Evolutionary conservation across 2,329 filamentous ascomycete species (phyloP), one percentile per base, ranked within the genome.

Genomic region (Beauveria medogensis): DNA sequence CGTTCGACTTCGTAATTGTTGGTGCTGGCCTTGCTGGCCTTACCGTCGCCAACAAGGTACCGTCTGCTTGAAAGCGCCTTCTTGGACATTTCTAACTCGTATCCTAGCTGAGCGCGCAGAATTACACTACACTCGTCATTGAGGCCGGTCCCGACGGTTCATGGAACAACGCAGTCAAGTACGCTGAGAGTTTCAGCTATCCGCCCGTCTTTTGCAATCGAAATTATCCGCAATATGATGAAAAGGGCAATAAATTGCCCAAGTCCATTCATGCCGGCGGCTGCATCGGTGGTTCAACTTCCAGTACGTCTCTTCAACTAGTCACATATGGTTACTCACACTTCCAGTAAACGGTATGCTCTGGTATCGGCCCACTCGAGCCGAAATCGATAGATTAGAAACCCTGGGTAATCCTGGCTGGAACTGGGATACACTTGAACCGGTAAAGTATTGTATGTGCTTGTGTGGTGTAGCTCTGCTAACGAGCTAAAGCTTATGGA

Each of bases 1-100:
- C 34, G 64, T 67, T 63, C 18, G 71, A 73, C 57, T 73, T 74
- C 1, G 65, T 75, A 6, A 66, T 77, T n/a, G 64, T 77, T 7
- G 75, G 75, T 10, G 75, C 72, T 8, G 75, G 75, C 1, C 65
- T 77, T 7, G 67, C 68, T 18, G 75, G 76, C 14, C 69, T 77
- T 1, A 62, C 60, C 1, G 62, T 63, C 10, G 63, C 55, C 20
- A 65, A 64, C 34, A 65, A 65, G 60, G 63, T 60, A 48, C n/a
- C 56, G 30, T 14, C 5, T 9, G 5, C 3, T 26, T 5, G 5
- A 48, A 7, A 20, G 41, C n/a, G 16, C 37, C 30, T 41, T 50
- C 12, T 8, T 4, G 26, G 34, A 40, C 5, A n/a, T 24, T 20
- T 22, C 24, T 59, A 20, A 44, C 48, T 62, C 16, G 56, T 30